Evolutionary conservation across 768 basidiomycete species (phyloP).

Genomic region (Lactarius trivialis): DNA sequence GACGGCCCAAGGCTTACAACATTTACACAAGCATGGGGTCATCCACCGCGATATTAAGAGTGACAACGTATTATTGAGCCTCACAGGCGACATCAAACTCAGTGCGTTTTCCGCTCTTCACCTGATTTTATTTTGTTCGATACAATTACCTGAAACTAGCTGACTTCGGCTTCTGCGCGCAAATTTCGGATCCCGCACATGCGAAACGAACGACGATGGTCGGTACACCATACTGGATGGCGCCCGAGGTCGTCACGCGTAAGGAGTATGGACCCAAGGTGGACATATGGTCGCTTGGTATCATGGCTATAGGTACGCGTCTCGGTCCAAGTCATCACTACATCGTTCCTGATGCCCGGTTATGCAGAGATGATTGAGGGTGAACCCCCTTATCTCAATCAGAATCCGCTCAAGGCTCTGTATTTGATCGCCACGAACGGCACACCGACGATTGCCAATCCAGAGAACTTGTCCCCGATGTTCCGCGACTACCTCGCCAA

Average conservation of each 20-base stretch:
- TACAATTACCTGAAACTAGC: slow-evolving; percentile 40
- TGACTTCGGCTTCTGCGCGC: slow-evolving; percentile 98
- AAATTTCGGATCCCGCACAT: slow-evolving; percentile 76
- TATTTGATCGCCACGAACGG: slow-evolving; percentile 99
- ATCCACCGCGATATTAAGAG: slow-evolving; percentile 99
- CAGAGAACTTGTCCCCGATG: slow-evolving; percentile 61
- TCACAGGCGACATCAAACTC: slow-evolving; percentile 95
- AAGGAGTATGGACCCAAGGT: slow-evolving; percentile 98
- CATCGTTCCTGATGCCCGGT: not conserved
- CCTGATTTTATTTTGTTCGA: not conserved
- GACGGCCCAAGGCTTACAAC: slow-evolving; percentile 87
- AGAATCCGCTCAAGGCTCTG: slow-evolving; percentile 93
- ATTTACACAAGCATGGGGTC: slow-evolving; percentile 92
- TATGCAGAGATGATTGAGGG: slow-evolving; percentile 92
- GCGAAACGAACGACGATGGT: slow-evolving; percentile 98
- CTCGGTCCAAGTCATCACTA: slow-evolving; percentile 20
- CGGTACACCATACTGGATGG: slow-evolving; percentile 99
- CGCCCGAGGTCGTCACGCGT: slow-evolving; percentile 93
- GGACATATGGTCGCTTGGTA: slow-evolving; percentile 95
- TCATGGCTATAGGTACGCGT: slow-evolving; percentile 84
- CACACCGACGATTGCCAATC: slow-evolving; percentile 93
- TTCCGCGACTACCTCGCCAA: slow-evolving; percentile 89
- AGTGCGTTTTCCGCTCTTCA: slow-evolving; percentile 50
- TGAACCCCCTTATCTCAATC: slow-evolving; percentile 92
- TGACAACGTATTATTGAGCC: slow-evolving; percentile 89